Evolutionary conservation across 352 stramenopile species (phyloP).

Genomic region (Globisporangium alternatum): DNA sequence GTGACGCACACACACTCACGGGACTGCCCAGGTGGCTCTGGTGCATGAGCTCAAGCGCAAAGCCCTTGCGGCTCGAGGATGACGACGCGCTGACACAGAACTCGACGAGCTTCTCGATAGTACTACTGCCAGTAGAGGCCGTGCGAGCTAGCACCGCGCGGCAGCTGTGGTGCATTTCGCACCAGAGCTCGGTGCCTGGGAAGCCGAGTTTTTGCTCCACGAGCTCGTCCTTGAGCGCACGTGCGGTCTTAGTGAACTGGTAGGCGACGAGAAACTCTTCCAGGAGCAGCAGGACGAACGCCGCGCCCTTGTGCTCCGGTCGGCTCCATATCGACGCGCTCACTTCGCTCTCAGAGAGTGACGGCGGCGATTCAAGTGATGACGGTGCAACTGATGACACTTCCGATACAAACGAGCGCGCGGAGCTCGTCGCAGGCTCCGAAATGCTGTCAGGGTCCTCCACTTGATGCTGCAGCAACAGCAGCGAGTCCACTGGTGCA

Average conservation of each 20-base stretch:
- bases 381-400: not conserved
- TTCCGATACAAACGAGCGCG: conserved; percentile 4
- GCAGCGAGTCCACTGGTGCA: too few relatives aligned
- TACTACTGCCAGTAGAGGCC: conserved; percentile 17
- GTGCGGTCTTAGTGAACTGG: conserved; percentile 30
- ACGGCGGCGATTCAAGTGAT: not conserved
- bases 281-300: conserved; percentile 53
- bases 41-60: conserved; percentile 34
- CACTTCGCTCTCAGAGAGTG: not conserved
- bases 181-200: conserved; percentile 42
- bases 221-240: conserved; percentile 40
- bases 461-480: not conserved
- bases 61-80: conserved; percentile 18
- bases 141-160: conserved; percentile 28
- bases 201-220: conserved; percentile 21
- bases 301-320: conserved; percentile 12
- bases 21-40: conserved; percentile 12
- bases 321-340: conserved; percentile 9
- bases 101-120: conserved; percentile 50
- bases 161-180: conserved; percentile 55
- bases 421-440: not conserved
- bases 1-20: conserved; percentile 39
- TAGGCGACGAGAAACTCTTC: conserved; percentile 56
- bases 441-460: not conserved
- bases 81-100: conserved; percentile 35